Evolutionary conservation across 2,329 filamentous ascomycete species (phyloP), one percentile per base, ranked within the genome.

Genomic region (Fusarium austroafricanum): DNA sequence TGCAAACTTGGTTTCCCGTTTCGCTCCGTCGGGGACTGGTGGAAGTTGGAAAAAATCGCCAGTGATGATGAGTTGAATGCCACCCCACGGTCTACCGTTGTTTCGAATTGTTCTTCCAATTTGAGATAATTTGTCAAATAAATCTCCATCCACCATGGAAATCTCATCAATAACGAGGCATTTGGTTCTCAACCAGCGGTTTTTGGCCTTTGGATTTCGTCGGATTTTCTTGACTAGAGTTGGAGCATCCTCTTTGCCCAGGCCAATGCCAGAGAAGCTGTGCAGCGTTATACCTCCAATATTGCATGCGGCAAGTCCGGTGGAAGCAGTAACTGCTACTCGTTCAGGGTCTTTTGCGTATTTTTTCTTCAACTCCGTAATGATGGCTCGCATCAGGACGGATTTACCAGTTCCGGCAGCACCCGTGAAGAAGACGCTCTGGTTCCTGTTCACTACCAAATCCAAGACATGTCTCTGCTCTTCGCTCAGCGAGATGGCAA

Each of bases 21-120:
- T 81, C 52, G 89, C 88, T 40, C 87, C 88, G 35, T 97, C 94
- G 2, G 95, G 94, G 2, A 99, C 96, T 1, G 96, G 96, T 1
- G 96, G 96, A 5, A 99, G 82, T 77, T 99, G 96, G 79, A 99
- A 99, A 80, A 99, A 99, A 75, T 99, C 96, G 5, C 96, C 96
- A 0, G 96, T 99, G 61, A 99, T 92, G 57, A 99, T 88, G 29
- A 99, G 85, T 72, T 99, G 96, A 44, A 99, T 98, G 7, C 96
- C 96, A 55, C 96, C 96, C 83, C 97, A 99, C 0, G 96, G 92
- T 11, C 93, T 87, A 11, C 93, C 94, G 72, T 97, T 97, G 76
- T 96, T 97, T 54, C 94, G 89, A 65, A 99, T 89, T 5, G 85
- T 88, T 56, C 95, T 88, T 15, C 94, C 95, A 70, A 99, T 92